A percentile compares a stretch with the other conserved stretches of the same genome.
phyloP scores from a whole-genome alignment of 768 basidiomycete species.

The Ramaria sp. region DNA sequence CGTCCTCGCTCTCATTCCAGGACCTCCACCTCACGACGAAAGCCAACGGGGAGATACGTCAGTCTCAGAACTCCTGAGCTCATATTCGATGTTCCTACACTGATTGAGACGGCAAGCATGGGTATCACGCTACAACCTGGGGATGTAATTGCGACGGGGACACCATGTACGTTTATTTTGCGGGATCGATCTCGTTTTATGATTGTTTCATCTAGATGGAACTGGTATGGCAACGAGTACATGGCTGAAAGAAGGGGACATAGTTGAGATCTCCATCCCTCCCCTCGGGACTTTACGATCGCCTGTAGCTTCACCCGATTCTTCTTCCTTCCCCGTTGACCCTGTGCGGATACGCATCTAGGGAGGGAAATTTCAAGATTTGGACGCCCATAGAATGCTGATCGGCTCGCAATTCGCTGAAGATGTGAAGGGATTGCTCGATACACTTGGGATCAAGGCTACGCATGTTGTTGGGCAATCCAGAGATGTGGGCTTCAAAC shows the following conservation, averaged over 20 bases:
- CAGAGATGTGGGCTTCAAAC: background rate
- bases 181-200: background rate
- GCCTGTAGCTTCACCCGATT: constrained; percentile 1
- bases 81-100: constrained; percentile 20
- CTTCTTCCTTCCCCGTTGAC: background rate
- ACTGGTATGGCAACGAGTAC: constrained; percentile 14
- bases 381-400: background rate
- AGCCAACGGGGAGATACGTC: constrained; percentile 17
- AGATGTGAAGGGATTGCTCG: background rate
- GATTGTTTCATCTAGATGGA: too few species aligned
- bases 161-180: constrained; percentile 10
- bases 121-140: constrained; percentile 17
- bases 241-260: constrained; percentile 17
- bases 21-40: constrained; percentile 15
- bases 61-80: constrained; percentile 17
- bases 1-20: constrained; percentile 14
- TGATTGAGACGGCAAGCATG: constrained; percentile 17
- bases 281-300: constrained; percentile 16
- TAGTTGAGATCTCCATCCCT: constrained; percentile 17
- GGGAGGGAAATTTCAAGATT: background rate
- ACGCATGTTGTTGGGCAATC: background rate
- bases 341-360: background rate
- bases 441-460: background rate
- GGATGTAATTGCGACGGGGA: constrained; percentile 20
- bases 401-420: background rate